Conservation (phyloP, 23 red algal genomes). For the Gracilaria domingensis region DNA sequence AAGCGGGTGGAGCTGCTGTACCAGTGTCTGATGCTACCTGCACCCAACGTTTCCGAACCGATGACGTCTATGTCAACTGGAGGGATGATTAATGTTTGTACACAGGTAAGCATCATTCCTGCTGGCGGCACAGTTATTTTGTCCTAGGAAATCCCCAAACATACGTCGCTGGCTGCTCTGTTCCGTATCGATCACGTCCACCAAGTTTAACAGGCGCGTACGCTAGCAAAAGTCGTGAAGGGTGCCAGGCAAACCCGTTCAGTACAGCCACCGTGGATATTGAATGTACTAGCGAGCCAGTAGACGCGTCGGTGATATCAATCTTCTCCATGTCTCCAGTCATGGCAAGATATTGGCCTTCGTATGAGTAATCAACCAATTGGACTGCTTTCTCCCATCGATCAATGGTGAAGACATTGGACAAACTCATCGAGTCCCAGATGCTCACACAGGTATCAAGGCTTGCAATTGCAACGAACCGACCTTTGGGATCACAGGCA, state of each 20-base stretch:
- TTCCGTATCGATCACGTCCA: conserved; percentile 16
- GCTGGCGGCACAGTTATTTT: neutral
- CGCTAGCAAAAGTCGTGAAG: conserved; percentile 42
- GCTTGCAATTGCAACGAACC: conserved; percentile 54
- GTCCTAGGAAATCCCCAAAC: conserved; percentile 22
- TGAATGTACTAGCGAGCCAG: conserved; percentile 17
- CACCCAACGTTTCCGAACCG: conserved; percentile 87
- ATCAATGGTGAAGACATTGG: conserved; percentile 71
- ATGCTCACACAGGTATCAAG: conserved; percentile 63
- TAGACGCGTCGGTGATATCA: conserved; percentile 53
- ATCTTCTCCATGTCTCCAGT: conserved; percentile 52
- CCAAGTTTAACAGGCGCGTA: conserved; percentile 52
- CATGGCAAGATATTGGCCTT: conserved; percentile 58
- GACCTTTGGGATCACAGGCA: conserved; percentile 64
- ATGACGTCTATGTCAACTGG: conserved; percentile 89
- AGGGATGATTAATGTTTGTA: conserved; percentile 56
- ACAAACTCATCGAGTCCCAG: conserved; percentile 66
- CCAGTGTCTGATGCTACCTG: conserved; percentile 65
- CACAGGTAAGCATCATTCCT: neutral
- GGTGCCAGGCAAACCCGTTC: conserved; percentile 64
- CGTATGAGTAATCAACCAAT: conserved; percentile 48
- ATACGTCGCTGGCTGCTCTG: conserved; percentile 31
- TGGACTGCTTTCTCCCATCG: conserved; percentile 57
- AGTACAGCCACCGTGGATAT: conserved; percentile 31
- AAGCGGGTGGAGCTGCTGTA: conserved; percentile 41